Percentiles rank a stretch among this genome's conserved stretches.
Evolutionary conservation across 805 yeast genomes (phyloP).

Genomic region (Suhomyces kilbournensis): DNA sequence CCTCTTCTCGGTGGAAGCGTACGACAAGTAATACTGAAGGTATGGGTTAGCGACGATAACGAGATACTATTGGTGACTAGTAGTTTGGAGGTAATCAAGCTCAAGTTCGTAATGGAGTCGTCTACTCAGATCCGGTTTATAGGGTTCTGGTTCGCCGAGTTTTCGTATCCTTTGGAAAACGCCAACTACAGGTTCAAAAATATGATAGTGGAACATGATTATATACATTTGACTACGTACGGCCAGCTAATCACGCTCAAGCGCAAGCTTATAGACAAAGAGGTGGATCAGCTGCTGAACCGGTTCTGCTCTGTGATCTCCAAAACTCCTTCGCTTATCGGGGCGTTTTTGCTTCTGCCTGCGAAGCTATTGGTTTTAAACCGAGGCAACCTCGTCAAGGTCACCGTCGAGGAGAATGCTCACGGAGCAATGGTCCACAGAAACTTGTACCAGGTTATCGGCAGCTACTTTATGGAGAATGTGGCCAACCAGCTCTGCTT

Average conservation of each 20-base stretch:
- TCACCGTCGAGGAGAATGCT: background rate
- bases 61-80: background rate
- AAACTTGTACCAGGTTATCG: background rate
- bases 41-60: background rate
- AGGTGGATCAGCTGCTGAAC: background rate
- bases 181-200: background rate
- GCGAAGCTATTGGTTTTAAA: background rate
- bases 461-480: slow-evolving; percentile 2
- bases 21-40: background rate
- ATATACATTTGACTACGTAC: background rate
- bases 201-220: background rate
- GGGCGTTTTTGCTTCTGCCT: background rate
- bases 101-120: background rate
- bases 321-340: background rate
- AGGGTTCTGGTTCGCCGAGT: background rate
- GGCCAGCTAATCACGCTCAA: background rate
- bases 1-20: background rate
- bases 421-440: background rate
- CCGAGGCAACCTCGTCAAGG: background rate
- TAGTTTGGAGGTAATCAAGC: background rate
- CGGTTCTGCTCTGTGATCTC: background rate
- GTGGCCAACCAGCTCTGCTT: slow-evolving; percentile 1
- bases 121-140: background rate
- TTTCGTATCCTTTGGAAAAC: background rate
- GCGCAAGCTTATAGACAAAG: background rate